These are phyloP conservation scores for Epipyxis sp. DNA, from an alignment of 108 stramenopile genomes.

Conservation along the genomic window DNA sequence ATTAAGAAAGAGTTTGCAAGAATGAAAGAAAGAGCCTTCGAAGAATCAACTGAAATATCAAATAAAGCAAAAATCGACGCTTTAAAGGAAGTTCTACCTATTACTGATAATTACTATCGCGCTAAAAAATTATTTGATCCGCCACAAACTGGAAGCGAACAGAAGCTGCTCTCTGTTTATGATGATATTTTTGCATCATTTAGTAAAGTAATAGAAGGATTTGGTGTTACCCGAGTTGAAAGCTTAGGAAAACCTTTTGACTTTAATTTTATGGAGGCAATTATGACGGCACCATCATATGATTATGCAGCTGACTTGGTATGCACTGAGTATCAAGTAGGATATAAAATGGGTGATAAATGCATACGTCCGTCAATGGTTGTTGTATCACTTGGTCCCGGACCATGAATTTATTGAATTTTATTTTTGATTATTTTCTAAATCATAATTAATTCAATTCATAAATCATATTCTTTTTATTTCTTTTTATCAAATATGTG, in stretches of 20 bases:
- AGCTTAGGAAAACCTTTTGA: conserved; percentile 18
- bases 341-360: conserved; percentile 7
- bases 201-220: conserved; percentile 7
- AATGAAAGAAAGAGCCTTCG: background rate
- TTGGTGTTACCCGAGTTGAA: conserved; percentile 11
- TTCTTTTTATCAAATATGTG: no score
- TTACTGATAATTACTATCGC: background rate
- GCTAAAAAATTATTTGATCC: background rate
- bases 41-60: background rate
- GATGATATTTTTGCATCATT: background rate
- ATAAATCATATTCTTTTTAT: no score
- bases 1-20: conserved; percentile 14
- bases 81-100: conserved; percentile 15
- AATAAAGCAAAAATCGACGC: background rate
- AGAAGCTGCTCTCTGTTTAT: conserved; percentile 9
- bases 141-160: background rate
- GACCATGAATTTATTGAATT: background rate
- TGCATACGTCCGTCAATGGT: background rate
- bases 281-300: background rate
- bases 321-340: conserved; percentile 6
- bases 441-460: background rate
- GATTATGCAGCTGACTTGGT: background rate
- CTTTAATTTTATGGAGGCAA: conserved; percentile 10
- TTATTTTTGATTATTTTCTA: background rate
- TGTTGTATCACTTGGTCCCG: conserved; percentile 6